These are phyloP conservation scores for Populus hybrid DNA, from an alignment of 441 rosid genomes.

Conservation along the genomic window DNA sequence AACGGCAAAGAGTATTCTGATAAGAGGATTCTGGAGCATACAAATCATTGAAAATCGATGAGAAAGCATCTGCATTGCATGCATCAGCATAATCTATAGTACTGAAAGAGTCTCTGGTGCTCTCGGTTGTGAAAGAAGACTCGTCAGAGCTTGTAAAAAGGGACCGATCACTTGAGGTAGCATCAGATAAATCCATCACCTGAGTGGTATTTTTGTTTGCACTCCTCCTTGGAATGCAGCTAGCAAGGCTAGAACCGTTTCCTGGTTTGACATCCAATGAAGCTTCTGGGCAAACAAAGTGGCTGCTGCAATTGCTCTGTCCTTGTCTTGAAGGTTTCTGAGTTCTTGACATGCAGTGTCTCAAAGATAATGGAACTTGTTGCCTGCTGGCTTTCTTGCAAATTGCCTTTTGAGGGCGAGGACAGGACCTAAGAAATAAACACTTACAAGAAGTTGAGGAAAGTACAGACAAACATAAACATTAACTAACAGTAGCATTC, in stretches of 20 bases:
- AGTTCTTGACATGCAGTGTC: constrained; percentile 27
- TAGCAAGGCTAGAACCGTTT: background rate
- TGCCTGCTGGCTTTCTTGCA: constrained; percentile 31
- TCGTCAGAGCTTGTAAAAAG: constrained; percentile 90
- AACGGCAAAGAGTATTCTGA: constrained; percentile 48
- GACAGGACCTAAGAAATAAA: constrained; percentile 45
- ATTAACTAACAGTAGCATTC: background rate
- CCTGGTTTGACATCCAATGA: constrained; percentile 23
- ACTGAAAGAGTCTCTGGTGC: constrained; percentile 82
- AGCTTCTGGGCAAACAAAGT: constrained; percentile 21
- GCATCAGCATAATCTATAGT: constrained; percentile 59
- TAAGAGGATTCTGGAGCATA: constrained; percentile 40
- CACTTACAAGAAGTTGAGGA: constrained; percentile 4
- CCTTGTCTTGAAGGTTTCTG: constrained; percentile 36
- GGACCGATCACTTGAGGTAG: constrained; percentile 80
- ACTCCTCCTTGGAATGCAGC: background rate
- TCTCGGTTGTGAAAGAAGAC: constrained; percentile 88
- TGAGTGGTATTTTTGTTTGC: constrained; percentile 20
- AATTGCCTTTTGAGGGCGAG: constrained; percentile 51
- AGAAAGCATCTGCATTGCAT: constrained; percentile 48
- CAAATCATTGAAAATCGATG: constrained; percentile 51
- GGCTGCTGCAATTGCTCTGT: constrained; percentile 36
- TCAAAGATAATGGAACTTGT: constrained; percentile 27
- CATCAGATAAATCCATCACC: constrained; percentile 47
- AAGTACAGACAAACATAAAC: background rate